Evolutionary conservation across 2,329 filamentous ascomycete genomes (phyloP), one percentile per base, ranked within the genome.

Genomic region (Harringtonia aguacate): DNA sequence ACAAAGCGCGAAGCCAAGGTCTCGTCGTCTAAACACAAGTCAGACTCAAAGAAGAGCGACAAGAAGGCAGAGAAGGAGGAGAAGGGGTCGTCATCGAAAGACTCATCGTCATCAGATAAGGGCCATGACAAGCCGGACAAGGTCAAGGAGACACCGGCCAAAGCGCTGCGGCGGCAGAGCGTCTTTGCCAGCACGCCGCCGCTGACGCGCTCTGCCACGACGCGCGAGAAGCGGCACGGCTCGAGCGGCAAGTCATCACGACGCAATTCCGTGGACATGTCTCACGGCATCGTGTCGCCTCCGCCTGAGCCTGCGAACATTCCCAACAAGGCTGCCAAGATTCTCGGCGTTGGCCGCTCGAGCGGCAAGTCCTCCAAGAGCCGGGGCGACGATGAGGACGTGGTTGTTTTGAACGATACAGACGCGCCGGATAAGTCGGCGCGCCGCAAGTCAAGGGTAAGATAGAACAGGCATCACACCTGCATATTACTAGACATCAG

Each of bases 291-390:
- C 48, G 70, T 76, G 37, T 86, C 84, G 18, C 84, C 86, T 4
- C 83, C 85, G 9, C 78, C 82, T 3, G 86, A 88, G 27, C 77
- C 83, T 28, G 65, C 70, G 35, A 74, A 77, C 41, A 73, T 86
- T 56, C 73, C 81, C 8, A 73, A 78, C 37, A 94, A 94, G 61
- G 86, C 86, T 24, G 85, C 86, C 28, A 88, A 81, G 61, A 63
- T 90, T 42, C 77, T 92, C 3, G 77, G 88, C 66, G 52, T 75
- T 21, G 68, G 56, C 34, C 64, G 62, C 43, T 59, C 62, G 14
- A 57, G 55, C 36, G 62, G 61, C 49, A 66, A 60, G 49, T 12
- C 40, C 1, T 42, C 44, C 8, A 38, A 24, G 14, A 12, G n/a
- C 39, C 48, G 46, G 21, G 41, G 52, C 15, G 59, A 60, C 12